Conservation (phyloP, 495 filamentous ascomycete species). For the Penicillium arizonense region DNA sequence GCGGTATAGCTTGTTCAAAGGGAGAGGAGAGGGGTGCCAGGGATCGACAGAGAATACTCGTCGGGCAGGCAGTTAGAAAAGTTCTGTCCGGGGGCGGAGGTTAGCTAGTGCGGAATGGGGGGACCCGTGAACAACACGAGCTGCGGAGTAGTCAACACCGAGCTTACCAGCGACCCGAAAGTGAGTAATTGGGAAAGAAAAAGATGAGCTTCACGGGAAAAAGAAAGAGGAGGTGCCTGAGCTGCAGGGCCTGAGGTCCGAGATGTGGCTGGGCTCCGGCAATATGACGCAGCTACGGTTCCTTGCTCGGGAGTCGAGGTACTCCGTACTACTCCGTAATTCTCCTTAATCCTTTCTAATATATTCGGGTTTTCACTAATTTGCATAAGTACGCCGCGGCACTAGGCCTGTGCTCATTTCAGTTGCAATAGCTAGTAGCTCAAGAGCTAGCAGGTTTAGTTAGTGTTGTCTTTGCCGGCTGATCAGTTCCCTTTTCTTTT, state of each 20-base stretch:
- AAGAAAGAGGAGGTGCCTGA: slow-evolving; percentile 1
- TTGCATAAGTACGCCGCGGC: not conserved
- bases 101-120: slow-evolving; percentile 11
- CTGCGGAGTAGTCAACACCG: not conserved
- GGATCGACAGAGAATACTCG: not conserved
- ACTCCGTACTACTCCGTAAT: too few species aligned
- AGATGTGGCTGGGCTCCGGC: slow-evolving; percentile 16
- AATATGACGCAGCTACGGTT: slow-evolving; percentile 16
- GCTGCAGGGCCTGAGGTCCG: not conserved
- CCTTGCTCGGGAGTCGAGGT: too few species aligned
- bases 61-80: slow-evolving; percentile 5
- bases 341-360: not conserved
- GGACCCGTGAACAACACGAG: not conserved
- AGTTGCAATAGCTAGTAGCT: not conserved
- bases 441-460: not conserved
- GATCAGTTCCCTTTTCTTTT: slow-evolving; percentile 18
- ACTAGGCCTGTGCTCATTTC: too few species aligned
- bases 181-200: not conserved
- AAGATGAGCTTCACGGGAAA: not conserved
- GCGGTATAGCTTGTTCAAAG: slow-evolving; percentile 6
- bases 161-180: not conserved
- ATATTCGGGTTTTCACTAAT: not conserved
- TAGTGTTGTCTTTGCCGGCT: slow-evolving; percentile 8
- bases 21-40: slow-evolving; percentile 9
- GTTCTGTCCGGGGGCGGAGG: slow-evolving; percentile 6